These are phyloP conservation scores for Corallochytrium limacisporum DNA, from an alignment of 78 protist genomes.

Conservation along the genomic window DNA sequence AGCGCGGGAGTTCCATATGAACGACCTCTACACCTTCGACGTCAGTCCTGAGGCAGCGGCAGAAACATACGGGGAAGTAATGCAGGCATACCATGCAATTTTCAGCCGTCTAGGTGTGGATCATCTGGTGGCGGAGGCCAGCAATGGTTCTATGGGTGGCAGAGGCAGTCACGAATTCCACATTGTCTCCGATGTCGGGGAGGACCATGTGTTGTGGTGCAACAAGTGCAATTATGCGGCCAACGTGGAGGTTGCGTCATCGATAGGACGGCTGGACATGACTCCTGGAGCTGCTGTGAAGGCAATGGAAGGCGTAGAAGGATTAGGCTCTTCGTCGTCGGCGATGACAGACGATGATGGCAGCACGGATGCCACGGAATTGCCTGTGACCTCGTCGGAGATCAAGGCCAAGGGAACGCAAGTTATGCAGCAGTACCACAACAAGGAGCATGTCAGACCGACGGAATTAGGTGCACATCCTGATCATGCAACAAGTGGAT, in stretches of 20 bases:
- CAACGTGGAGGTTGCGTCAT: conserved; percentile 54
- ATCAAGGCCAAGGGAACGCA: no score
- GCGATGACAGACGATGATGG: no score
- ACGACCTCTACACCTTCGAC: conserved; percentile 62
- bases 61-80: conserved; percentile 35
- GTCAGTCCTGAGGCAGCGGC: conserved; percentile 16
- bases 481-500: no score
- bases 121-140: conserved; percentile 45
- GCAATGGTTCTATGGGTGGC: conserved; percentile 61
- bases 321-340: no score
- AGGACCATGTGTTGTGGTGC: conserved; percentile 42
- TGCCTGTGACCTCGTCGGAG: no score
- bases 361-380: no score
- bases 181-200: conserved; percentile 36
- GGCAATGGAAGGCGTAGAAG: no score
- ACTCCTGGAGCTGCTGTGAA: no score
- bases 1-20: conserved; percentile 57
- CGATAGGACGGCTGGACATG: no score
- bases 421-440: no score
- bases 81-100: conserved; percentile 30
- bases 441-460: no score
- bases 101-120: conserved; percentile 25
- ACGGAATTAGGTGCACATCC: no score
- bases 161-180: conserved; percentile 51
- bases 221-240: conserved; percentile 21